phyloP scores from a whole-genome alignment of 495 filamentous ascomycete species.

The Lentithecium fluviatile region DNA sequence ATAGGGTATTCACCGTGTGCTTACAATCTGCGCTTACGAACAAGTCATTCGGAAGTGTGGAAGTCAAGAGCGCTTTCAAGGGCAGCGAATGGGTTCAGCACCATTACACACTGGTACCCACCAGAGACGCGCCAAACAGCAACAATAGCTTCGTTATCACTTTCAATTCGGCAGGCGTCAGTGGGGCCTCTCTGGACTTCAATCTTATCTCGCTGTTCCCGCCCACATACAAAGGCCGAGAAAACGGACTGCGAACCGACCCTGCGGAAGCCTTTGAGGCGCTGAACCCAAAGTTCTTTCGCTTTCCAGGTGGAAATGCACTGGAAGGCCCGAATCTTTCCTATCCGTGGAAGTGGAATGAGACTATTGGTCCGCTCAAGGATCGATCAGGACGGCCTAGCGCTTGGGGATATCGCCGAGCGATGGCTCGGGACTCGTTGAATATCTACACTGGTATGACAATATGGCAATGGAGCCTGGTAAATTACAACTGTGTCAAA shows the following conservation, averaged over 20 bases:
- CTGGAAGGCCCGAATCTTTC: constrained; percentile 36
- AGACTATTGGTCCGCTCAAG: constrained; percentile 63
- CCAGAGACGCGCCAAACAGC: constrained; percentile 50
- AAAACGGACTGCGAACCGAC: constrained; percentile 63
- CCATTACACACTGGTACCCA: constrained; percentile 36
- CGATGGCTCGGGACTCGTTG: constrained; percentile 60
- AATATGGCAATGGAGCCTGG: constrained; percentile 58
- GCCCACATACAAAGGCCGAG: constrained; percentile 61
- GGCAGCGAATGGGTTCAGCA: constrained; percentile 32
- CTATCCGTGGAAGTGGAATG: constrained; percentile 66
- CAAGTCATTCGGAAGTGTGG: constrained; percentile 32
- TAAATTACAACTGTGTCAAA: neutral
- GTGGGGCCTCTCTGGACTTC: constrained; percentile 56
- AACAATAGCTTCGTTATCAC: constrained; percentile 67
- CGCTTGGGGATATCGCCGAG: constrained; percentile 62
- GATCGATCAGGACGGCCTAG: constrained; percentile 61
- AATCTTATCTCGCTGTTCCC: constrained; percentile 66
- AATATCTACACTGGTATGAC: constrained; percentile 67
- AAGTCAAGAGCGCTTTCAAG: constrained; percentile 5
- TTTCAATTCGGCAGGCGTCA: constrained; percentile 52
- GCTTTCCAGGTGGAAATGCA: constrained; percentile 66
- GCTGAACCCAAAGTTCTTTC: constrained; percentile 57
- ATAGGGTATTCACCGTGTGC: constrained; percentile 24
- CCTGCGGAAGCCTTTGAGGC: constrained; percentile 56
- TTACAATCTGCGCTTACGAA: constrained; percentile 39